phyloP scores from a whole-genome alignment of 768 basidiomycete species.

The Suillus subalutaceus region DNA sequence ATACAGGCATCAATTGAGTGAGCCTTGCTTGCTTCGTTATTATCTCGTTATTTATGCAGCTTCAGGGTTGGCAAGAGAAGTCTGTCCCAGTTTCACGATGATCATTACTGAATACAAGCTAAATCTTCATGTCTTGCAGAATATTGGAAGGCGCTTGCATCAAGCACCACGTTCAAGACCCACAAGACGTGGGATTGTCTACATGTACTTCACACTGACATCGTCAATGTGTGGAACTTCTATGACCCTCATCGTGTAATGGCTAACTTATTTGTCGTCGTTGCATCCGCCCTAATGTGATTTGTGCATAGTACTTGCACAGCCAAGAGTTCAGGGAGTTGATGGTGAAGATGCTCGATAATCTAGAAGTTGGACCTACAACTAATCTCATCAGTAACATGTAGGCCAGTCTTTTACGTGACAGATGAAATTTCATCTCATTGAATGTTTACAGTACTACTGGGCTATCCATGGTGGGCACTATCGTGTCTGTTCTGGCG shows the following conservation, averaged over 20 bases:
- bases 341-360: background rate
- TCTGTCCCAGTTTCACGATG: slow-evolving; percentile 11
- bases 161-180: slow-evolving; percentile 14
- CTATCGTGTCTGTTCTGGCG: too few species aligned
- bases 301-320: background rate
- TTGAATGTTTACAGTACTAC: too few species aligned
- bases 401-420: too few species aligned
- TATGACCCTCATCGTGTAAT: slow-evolving; percentile 7
- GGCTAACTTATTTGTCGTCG: background rate
- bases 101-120: background rate
- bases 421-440: too few species aligned
- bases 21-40: background rate
- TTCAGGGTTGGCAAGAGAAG: slow-evolving; percentile 2
- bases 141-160: slow-evolving; percentile 21
- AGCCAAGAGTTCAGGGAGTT: slow-evolving; percentile 14
- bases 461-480: too few species aligned
- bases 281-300: background rate
- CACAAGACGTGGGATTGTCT: slow-evolving; percentile 12
- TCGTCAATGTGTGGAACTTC: slow-evolving; percentile 22
- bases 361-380: background rate
- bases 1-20: slow-evolving; percentile 4
- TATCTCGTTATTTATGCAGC: background rate
- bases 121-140: slow-evolving; percentile 12
- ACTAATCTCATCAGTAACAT: background rate
- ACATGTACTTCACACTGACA: slow-evolving; percentile 20